Conservation (phyloP, 2,329 filamentous ascomycete species). For the Alternaria ethzedia region DNA sequence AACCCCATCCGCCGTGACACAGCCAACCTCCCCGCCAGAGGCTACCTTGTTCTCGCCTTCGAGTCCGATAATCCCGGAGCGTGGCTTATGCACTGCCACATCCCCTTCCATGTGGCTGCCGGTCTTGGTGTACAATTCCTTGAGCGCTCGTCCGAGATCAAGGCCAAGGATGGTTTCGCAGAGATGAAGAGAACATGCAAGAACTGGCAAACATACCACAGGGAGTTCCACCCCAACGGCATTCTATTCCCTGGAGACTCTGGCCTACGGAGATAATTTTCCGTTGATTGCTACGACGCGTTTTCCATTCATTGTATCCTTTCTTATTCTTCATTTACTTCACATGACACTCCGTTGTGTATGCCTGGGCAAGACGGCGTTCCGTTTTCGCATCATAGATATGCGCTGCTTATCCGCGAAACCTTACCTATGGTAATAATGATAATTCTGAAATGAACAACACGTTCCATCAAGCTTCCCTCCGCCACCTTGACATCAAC, state of each 20-base stretch:
- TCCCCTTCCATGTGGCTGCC: conserved; percentile 44
- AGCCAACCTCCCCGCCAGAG: conserved; percentile 40
- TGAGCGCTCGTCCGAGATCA: conserved; percentile 49
- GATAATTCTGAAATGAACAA: neutral
- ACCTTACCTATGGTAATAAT: neutral
- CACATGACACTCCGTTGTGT: neutral
- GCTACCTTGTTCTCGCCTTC: conserved; percentile 47
- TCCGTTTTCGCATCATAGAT: neutral
- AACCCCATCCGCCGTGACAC: conserved; percentile 48
- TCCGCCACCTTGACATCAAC: neutral
- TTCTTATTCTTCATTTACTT: neutral
- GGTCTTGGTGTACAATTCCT: conserved; percentile 62
- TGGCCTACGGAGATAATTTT: conserved; percentile 4
- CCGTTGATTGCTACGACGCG: neutral
- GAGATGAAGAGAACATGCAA: conserved; percentile 35
- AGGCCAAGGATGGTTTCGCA: conserved; percentile 18
- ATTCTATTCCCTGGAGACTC: conserved; percentile 25
- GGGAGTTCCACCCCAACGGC: conserved; percentile 10
- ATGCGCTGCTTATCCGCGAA: neutral
- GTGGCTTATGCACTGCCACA: conserved; percentile 50
- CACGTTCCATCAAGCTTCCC: neutral
- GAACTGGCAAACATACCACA: conserved; percentile 26
- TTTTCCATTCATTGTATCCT: neutral
- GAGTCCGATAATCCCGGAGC: conserved; percentile 48
- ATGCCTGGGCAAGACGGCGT: neutral